These are phyloP conservation scores for Stachybotrys chartarum DNA, from an alignment of 2,329 filamentous ascomycete genomes.

Conservation along the genomic window DNA sequence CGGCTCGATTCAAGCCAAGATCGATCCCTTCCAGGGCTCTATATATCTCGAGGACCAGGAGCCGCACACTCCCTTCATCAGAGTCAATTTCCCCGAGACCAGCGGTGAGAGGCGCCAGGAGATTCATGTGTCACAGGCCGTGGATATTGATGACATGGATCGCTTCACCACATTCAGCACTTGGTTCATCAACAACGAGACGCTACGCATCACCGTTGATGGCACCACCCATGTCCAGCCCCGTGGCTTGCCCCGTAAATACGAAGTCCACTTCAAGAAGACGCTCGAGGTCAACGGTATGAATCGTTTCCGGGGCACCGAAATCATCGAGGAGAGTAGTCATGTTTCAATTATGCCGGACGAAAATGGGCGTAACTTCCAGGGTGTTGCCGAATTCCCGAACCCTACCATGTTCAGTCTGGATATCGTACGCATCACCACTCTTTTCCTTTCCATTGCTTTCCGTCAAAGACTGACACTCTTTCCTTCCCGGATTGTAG, in stretches of 20 bases:
- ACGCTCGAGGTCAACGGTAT: constrained; percentile 41
- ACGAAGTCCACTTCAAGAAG: constrained; percentile 49
- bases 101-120: constrained; percentile 38
- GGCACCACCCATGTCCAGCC: constrained; percentile 47
- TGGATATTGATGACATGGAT: constrained; percentile 36
- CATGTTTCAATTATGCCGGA: constrained; percentile 33
- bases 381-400: constrained; percentile 51
- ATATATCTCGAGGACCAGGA: constrained; percentile 48
- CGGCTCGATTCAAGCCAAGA: constrained; percentile 42
- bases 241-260: constrained; percentile 39
- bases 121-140: constrained; percentile 44
- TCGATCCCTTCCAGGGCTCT: constrained; percentile 42
- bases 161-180: constrained; percentile 50
- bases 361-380: constrained; percentile 50
- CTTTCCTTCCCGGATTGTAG: constrained; percentile 19
- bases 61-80: constrained; percentile 40
- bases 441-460: neutral
- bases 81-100: constrained; percentile 44
- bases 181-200: constrained; percentile 43
- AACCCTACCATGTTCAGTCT: constrained; percentile 59
- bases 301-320: constrained; percentile 49
- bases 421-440: constrained; percentile 43
- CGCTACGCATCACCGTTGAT: constrained; percentile 40
- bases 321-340: constrained; percentile 36
- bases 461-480: constrained; percentile 3